These are phyloP conservation scores for Peziza echinospora DNA, from an alignment of 495 filamentous ascomycete species.

Conservation along the genomic window DNA sequence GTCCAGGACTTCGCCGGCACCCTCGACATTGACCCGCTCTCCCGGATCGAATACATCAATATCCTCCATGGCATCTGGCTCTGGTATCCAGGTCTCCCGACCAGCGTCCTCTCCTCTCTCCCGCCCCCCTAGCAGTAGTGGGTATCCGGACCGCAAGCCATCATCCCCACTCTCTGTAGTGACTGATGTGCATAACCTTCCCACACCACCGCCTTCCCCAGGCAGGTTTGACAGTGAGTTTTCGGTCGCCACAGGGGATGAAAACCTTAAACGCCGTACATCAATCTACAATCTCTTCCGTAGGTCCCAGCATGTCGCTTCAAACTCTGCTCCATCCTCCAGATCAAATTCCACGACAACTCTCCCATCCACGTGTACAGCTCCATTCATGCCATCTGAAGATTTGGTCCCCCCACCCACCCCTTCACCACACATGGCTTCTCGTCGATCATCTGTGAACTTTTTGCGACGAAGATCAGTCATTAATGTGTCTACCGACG, in stretches of 20 bases:
- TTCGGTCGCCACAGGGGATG: no score
- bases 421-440: neutral
- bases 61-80: neutral
- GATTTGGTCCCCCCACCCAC: neutral
- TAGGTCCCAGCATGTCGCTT: neutral
- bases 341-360: neutral
- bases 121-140: neutral
- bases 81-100: neutral
- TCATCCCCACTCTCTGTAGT: neutral
- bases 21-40: neutral
- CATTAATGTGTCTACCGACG: neutral
- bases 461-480: neutral
- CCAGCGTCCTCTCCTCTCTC: neutral
- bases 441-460: neutral
- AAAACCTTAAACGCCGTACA: neutral
- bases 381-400: neutral
- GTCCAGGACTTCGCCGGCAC: neutral
- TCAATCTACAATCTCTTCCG: neutral
- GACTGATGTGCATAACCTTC: neutral
- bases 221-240: no score
- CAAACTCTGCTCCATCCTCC: neutral
- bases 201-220: neutral
- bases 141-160: neutral
- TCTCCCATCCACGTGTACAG: neutral
- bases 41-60: neutral